phyloP scores from a whole-genome alignment of 2,329 filamentous ascomycete genomes.

The Gaeumannomyces sp. region DNA sequence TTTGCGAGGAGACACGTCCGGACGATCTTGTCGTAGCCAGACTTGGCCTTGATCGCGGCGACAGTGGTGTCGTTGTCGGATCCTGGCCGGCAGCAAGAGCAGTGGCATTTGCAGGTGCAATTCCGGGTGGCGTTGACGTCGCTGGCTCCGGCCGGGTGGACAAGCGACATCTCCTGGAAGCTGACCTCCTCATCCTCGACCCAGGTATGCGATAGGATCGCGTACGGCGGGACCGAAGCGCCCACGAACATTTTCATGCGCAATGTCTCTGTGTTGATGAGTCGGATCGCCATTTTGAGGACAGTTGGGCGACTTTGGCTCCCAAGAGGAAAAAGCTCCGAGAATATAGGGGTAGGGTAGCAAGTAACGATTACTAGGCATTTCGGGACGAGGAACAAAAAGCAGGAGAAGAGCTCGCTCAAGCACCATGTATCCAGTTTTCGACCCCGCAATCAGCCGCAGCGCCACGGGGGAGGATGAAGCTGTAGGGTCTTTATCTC shows the following conservation, averaged over 20 bases:
- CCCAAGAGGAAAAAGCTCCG: not conserved
- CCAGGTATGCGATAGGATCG: constrained; percentile 18
- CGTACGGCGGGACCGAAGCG: constrained; percentile 25
- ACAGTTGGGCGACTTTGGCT: not conserved
- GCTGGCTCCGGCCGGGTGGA: not conserved
- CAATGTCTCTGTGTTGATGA: constrained; percentile 11
- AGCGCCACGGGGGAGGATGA: not conserved
- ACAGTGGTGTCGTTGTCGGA: not conserved
- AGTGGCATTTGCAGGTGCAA: constrained; percentile 2
- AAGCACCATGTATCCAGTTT: not conserved
- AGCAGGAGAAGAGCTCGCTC: not conserved
- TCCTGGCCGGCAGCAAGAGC: not conserved
- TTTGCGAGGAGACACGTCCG: constrained; percentile 11
- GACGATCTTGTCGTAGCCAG: constrained; percentile 13
- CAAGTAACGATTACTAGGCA: not conserved
- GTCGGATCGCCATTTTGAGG: constrained; percentile 11
- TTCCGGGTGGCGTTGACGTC: constrained; percentile 6
- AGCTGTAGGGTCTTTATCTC: no score
- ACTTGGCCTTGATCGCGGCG: not conserved
- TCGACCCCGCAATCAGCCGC: constrained; percentile 1
- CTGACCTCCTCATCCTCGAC: constrained; percentile 16
- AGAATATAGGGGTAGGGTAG: no score
- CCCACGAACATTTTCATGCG: constrained; percentile 6
- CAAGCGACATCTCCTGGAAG: constrained; percentile 14
- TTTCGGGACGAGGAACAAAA: not conserved